phyloP scores from a whole-genome alignment of 495 filamentous ascomycete genomes.

The Penicillium argentinense region DNA sequence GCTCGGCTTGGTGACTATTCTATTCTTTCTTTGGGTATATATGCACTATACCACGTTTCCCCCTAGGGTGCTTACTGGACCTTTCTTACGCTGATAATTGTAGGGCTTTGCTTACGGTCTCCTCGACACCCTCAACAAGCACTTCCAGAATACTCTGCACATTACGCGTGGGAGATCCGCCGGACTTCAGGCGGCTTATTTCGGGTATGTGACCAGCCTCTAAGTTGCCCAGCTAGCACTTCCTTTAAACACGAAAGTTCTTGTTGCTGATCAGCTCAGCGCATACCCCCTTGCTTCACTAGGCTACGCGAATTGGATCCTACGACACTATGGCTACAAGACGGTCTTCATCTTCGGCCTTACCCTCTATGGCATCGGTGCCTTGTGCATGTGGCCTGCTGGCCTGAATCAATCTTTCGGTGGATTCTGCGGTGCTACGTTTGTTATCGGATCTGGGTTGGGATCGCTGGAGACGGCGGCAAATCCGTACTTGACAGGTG shows the following conservation, averaged over 20 bases:
- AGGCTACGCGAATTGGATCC: conserved; percentile 58
- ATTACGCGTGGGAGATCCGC: conserved; percentile 51
- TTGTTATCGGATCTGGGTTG: conserved; percentile 57
- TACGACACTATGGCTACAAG: conserved; percentile 54
- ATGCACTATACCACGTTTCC: neutral
- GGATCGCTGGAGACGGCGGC: conserved; percentile 56
- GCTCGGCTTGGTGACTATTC: conserved; percentile 48
- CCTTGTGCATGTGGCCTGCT: conserved; percentile 56
- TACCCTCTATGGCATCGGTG: conserved; percentile 52
- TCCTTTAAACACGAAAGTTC: neutral
- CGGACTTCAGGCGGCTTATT: conserved; percentile 57
- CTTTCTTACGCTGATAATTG: neutral
- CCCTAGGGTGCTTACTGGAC: neutral
- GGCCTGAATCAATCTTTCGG: conserved; percentile 54
- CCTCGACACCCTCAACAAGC: conserved; percentile 49
- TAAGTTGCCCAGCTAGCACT: neutral
- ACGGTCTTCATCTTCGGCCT: conserved; percentile 55
- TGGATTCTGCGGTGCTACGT: conserved; percentile 59
- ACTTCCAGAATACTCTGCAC: conserved; percentile 55
- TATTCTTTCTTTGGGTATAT: conserved; percentile 72
- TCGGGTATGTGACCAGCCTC: conserved; percentile 29
- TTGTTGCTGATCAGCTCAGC: conserved; percentile 17
- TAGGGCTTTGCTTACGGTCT: conserved; percentile 54
- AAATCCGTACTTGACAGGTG: conserved; percentile 56
- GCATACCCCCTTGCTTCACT: conserved; percentile 61